Evolutionary conservation across 495 filamentous ascomycete species (phyloP).

Genomic region (Darksidea phi): DNA sequence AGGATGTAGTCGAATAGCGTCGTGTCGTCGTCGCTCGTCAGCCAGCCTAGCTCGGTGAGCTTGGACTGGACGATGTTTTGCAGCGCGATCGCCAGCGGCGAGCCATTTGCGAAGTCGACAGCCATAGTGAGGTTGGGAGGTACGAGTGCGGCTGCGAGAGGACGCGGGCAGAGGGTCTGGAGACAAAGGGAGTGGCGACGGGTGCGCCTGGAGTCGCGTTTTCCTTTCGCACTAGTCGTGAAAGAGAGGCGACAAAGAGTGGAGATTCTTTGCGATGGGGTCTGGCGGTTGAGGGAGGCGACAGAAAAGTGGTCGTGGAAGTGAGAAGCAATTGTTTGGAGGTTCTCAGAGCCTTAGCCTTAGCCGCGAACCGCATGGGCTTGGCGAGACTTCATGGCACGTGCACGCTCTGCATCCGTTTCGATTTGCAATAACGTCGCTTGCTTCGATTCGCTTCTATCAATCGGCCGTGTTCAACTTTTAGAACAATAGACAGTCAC

Average conservation of each 20-base stretch:
- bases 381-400: too few species aligned
- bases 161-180: conserved; percentile 3
- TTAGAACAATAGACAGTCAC: too few species aligned
- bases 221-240: not conserved
- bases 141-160: conserved; percentile 1
- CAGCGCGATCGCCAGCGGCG: conserved; percentile 79
- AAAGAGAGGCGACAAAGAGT: conserved; percentile 15
- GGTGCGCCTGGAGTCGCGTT: conserved; percentile 18
- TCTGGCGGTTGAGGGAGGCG: not conserved
- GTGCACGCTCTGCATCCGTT: too few species aligned
- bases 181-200: conserved; percentile 21
- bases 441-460: too few species aligned
- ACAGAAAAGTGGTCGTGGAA: not conserved
- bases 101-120: conserved; percentile 66
- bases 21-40: conserved; percentile 74
- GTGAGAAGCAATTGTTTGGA: conserved; percentile 2
- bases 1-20: conserved; percentile 94
- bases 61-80: conserved; percentile 83
- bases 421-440: too few species aligned
- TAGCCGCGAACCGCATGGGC: too few species aligned
- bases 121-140: conserved; percentile 56
- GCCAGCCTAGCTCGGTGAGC: conserved; percentile 92
- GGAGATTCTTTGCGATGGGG: not conserved
- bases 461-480: too few species aligned
- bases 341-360: too few species aligned